Percentiles rank a stretch among this genome's conserved stretches.
Conservation (phyloP, 805 yeast species). For the Ogataea ganodermae region DNA sequence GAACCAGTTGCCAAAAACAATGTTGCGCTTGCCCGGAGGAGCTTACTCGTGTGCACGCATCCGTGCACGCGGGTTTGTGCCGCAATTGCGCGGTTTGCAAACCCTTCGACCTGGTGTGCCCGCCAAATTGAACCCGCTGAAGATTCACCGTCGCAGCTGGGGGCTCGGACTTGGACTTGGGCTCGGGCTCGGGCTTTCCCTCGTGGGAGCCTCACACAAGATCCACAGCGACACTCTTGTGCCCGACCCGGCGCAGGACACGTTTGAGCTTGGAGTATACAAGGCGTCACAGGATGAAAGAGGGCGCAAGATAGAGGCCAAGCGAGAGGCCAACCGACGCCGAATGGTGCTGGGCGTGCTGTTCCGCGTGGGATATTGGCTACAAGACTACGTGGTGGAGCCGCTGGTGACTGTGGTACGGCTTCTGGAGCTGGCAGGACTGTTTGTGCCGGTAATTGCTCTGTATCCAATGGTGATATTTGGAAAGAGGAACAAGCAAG, state of each 20-base stretch:
- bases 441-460: slow-evolving; percentile 71
- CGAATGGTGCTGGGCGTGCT: slow-evolving; percentile 32
- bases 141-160: no score
- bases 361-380: slow-evolving; percentile 43
- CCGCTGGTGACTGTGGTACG: slow-evolving; percentile 70
- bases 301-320: slow-evolving; percentile 36
- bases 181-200: not conserved
- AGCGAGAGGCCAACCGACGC: slow-evolving; percentile 34
- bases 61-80: no score
- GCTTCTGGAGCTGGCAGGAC: slow-evolving; percentile 62
- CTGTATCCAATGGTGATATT: slow-evolving; percentile 63
- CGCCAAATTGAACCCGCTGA: no score
- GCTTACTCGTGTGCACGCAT: no score
- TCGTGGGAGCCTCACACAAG: not conserved
- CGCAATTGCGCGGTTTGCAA: no score
- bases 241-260: slow-evolving; percentile 55
- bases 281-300: slow-evolving; percentile 60
- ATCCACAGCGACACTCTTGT: slow-evolving; percentile 29
- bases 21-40: no score
- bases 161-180: not conserved
- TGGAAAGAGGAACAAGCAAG: slow-evolving; percentile 44
- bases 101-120: no score
- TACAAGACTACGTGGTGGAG: slow-evolving; percentile 60
- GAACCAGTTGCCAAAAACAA: no score
- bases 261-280: slow-evolving; percentile 70